A percentile compares a stretch with the other conserved stretches of the same genome.
These are phyloP conservation scores for Fusarium foetens DNA, from an alignment of 2,329 filamentous ascomycete genomes.

Conservation along the genomic window DNA sequence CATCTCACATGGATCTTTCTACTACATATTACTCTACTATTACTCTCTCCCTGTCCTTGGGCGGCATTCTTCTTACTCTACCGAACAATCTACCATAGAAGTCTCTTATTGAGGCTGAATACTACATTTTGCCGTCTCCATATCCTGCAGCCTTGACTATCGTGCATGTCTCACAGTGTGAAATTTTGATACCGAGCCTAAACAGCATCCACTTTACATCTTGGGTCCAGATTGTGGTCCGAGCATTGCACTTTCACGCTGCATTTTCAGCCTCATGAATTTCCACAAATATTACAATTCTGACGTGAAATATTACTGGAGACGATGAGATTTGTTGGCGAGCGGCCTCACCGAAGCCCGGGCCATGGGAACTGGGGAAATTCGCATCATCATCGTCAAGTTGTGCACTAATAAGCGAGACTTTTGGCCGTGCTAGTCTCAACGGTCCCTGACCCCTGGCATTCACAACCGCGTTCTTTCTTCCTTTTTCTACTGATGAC, in stretches of 20 bases:
- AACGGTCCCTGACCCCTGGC: conserved; percentile 26
- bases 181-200: conserved; percentile 3
- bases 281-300: conserved; percentile 3
- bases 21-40: conserved; percentile 23
- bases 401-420: conserved; percentile 15
- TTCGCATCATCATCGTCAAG: conserved; percentile 11
- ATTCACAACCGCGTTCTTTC: background rate
- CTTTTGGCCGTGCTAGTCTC: conserved; percentile 5
- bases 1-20: conserved; percentile 5
- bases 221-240: conserved; percentile 1
- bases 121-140: conserved; percentile 23
- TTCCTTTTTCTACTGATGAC: conserved; percentile 5
- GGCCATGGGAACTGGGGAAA: background rate
- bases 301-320: background rate
- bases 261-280: conserved; percentile 27
- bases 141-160: conserved; percentile 18
- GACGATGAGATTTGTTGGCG: background rate
- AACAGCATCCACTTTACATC: conserved; percentile 10
- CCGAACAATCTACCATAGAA: conserved; percentile 11
- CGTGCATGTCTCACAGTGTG: conserved; percentile 6
- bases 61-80: conserved; percentile 22
- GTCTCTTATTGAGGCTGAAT: conserved; percentile 23
- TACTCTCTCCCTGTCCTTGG: conserved; percentile 12
- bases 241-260: background rate
- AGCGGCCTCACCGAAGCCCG: conserved; percentile 27